phyloP scores from a whole-genome alignment of 1,139 yeast species.

The Dujonia santamariae region DNA sequence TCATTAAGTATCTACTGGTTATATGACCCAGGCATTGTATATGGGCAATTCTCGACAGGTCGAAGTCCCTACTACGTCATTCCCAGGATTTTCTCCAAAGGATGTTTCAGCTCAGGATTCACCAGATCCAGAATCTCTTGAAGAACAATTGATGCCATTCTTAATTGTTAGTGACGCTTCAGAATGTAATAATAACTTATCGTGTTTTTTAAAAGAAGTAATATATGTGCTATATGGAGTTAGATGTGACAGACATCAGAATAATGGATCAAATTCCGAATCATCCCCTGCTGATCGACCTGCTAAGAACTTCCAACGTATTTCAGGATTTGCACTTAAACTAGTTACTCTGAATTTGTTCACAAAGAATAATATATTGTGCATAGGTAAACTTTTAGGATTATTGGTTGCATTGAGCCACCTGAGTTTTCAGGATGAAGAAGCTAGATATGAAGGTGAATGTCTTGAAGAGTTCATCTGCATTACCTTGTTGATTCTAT shows the following conservation, averaged over 20 bases:
- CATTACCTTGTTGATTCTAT: conserved; percentile 30
- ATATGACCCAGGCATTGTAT: too few relatives aligned
- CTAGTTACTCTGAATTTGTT: conserved; percentile 40
- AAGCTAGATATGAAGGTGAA: conserved; percentile 19
- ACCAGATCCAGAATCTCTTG: conserved; percentile 4
- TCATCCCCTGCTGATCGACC: background rate
- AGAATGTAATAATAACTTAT: conserved; percentile 41
- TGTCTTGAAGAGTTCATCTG: conserved; percentile 36
- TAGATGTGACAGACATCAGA: background rate
- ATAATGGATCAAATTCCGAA: background rate
- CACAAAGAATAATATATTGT: conserved; percentile 32
- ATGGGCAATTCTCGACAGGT: background rate
- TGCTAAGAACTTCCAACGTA: conserved; percentile 24
- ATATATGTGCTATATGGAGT: conserved; percentile 26
- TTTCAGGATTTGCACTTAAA: conserved; percentile 34
- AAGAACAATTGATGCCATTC: conserved; percentile 19
- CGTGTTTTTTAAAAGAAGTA: conserved; percentile 32
- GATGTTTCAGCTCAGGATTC: background rate
- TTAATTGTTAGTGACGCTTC: conserved; percentile 37
- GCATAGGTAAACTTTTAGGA: conserved; percentile 41
- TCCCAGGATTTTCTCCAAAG: conserved; percentile 6
- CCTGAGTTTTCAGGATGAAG: conserved; percentile 10
- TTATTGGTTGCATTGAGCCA: conserved; percentile 29
- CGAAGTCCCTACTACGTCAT: conserved; percentile 6
- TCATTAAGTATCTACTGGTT: too few relatives aligned